A percentile compares a stretch with the other conserved stretches of the same genome.
phyloP scores from a whole-genome alignment of 345 rosid species.

The Rhodomyrtus tomentosa region DNA sequence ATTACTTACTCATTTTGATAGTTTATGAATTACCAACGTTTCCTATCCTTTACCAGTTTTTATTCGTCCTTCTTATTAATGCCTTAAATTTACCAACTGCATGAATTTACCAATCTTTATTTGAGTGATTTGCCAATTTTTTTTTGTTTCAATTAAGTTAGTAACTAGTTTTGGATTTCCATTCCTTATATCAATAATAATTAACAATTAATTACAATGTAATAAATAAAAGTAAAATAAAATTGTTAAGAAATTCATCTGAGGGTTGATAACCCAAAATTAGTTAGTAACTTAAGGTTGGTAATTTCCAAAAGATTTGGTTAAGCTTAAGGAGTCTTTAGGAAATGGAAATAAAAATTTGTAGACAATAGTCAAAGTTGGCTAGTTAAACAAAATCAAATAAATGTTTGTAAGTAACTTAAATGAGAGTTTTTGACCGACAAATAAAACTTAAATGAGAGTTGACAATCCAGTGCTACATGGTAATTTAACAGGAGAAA shows the following conservation, averaged over 20 bases:
- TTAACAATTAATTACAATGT: neutral
- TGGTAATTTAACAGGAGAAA: neutral
- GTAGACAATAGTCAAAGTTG: neutral
- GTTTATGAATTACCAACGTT: neutral
- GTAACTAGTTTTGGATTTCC: neutral
- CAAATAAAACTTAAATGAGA: neutral
- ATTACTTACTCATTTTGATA: neutral
- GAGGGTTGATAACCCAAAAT: neutral
- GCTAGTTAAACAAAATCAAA: neutral
- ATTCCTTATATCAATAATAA: neutral
- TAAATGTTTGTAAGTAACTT: neutral
- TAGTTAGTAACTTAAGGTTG: neutral
- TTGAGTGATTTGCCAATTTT: neutral
- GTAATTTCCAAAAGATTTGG: neutral
- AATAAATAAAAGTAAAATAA: neutral
- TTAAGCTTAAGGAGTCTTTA: neutral
- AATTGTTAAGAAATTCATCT: neutral
- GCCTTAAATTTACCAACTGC: neutral
- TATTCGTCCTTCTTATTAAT: neutral
- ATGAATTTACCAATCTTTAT: neutral
- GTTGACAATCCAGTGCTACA: neutral
- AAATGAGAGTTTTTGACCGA: neutral
- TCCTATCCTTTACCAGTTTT: neutral
- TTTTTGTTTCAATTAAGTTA: neutral
- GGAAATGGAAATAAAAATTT: neutral